Conservation (phyloP, 352 stramenopile genomes). For the Phytophthora tubulina region DNA sequence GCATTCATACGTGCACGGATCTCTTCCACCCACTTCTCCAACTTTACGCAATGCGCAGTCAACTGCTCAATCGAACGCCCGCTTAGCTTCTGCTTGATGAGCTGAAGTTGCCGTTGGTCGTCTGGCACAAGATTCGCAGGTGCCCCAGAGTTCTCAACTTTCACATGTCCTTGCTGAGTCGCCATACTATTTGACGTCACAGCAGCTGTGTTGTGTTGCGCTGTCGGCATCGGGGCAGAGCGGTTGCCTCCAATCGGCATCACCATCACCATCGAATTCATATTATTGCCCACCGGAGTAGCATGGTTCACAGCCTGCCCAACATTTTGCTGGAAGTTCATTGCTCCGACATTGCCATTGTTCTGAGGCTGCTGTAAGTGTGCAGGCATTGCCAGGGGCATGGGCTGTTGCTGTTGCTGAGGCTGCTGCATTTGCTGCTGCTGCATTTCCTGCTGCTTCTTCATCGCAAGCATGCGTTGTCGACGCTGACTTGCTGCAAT, state of each 20-base stretch:
- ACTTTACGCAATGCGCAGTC: conserved; percentile 81
- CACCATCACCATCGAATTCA: conserved; percentile 38
- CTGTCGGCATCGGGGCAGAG: conserved; percentile 10
- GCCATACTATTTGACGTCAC: conserved; percentile 23
- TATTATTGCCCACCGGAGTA: conserved; percentile 16
- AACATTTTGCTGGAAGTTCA: conserved; percentile 35
- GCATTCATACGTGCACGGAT: conserved; percentile 83
- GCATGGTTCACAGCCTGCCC: conserved; percentile 16
- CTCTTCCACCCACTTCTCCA: conserved; percentile 84
- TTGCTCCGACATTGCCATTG: conserved; percentile 20
- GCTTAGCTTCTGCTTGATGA: conserved; percentile 79
- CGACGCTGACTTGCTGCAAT: conserved; percentile 74
- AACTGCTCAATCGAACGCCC: conserved; percentile 78
- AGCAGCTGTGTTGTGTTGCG: conserved; percentile 18
- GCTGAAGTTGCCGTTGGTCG: conserved; percentile 73
- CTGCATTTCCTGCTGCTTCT: conserved; percentile 49
- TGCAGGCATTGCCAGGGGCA: conserved; percentile 39
- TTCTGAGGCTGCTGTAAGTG: conserved; percentile 43
- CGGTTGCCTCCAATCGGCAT: conserved; percentile 40
- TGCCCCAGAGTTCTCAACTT: conserved; percentile 34
- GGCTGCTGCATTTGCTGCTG: conserved; percentile 44
- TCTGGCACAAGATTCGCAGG: conserved; percentile 67
- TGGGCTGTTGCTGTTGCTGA: conserved; percentile 25
- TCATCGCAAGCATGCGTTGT: conserved; percentile 57
- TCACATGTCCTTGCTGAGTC: conserved; percentile 28